A percentile compares a stretch with the other conserved stretches of the same genome.
Evolutionary conservation across 2,329 filamentous ascomycete genomes (phyloP).

Genomic region (Fusarium bulbicola): DNA sequence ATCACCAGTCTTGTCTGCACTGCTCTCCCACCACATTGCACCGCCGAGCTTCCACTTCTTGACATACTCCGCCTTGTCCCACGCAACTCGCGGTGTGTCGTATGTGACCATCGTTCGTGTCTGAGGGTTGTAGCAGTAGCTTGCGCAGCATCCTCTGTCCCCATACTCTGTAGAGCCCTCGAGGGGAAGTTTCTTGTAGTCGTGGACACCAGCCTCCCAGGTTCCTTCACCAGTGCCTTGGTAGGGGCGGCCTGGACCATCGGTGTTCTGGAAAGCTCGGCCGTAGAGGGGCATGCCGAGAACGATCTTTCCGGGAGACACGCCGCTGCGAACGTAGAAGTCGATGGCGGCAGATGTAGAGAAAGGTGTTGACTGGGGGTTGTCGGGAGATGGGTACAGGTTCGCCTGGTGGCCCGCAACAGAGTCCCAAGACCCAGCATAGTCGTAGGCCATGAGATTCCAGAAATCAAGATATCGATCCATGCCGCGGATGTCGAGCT

Average conservation of each 20-base stretch:
- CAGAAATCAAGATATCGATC: conserved; percentile 75
- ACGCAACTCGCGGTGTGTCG: conserved; percentile 74
- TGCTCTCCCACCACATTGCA: conserved; percentile 98
- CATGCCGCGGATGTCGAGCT: conserved; percentile 71
- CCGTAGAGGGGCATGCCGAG: conserved; percentile 94
- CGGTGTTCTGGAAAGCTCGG: conserved; percentile 81
- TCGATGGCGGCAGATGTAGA: conserved; percentile 75
- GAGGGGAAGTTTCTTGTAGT: conserved; percentile 86
- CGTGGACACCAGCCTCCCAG: conserved; percentile 87
- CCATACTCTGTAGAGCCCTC: conserved; percentile 69
- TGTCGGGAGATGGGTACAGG: conserved; percentile 66
- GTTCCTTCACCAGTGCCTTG: conserved; percentile 79
- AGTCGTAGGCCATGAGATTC: conserved; percentile 92
- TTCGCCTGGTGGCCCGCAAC: conserved; percentile 83
- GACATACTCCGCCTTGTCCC: conserved; percentile 77
- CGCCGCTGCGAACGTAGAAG: conserved; percentile 72
- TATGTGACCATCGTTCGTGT: conserved; percentile 79
- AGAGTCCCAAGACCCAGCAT: conserved; percentile 82
- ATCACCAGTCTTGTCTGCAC: conserved; percentile 73
- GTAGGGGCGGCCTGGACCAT: conserved; percentile 75
- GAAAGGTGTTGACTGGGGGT: conserved; percentile 78
- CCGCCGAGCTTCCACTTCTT: conserved; percentile 75
- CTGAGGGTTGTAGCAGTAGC: conserved; percentile 77
- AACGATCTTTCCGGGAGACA: conserved; percentile 78
- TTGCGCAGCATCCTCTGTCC: conserved; percentile 73